Evolutionary conservation across 305 asterid species (phyloP).

Genomic region (Fraxinus xanthoxyloides): DNA sequence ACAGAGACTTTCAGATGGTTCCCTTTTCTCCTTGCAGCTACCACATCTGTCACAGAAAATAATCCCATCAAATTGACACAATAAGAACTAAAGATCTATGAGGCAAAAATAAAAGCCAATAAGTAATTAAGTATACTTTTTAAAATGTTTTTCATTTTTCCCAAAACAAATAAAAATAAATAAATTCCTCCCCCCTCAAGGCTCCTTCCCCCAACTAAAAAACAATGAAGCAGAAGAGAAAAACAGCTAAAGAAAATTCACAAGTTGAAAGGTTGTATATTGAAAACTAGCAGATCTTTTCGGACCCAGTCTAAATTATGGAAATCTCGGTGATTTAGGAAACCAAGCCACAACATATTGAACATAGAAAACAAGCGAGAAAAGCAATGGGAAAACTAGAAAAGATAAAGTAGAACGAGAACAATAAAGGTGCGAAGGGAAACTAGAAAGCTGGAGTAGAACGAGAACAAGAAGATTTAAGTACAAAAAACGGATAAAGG

Average conservation of each 20-base stretch:
- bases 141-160: not conserved
- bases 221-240: not conserved
- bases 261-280: not conserved
- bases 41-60: constrained; percentile 40
- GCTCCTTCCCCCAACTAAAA: not conserved
- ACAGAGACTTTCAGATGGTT: constrained; percentile 42
- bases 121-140: not conserved
- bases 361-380: not conserved
- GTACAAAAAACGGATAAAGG: not conserved
- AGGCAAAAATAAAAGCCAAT: constrained; percentile 12
- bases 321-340: not conserved
- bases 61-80: constrained; percentile 47
- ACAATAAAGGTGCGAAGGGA: not conserved
- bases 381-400: not conserved
- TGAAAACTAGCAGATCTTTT: not conserved
- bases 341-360: not conserved
- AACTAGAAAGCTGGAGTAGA: not conserved
- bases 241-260: not conserved
- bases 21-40: constrained; percentile 45
- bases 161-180: not conserved
- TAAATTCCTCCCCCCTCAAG: not conserved
- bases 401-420: not conserved
- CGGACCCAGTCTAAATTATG: not conserved
- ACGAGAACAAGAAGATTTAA: not conserved
- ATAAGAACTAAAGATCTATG: constrained; percentile 20